phyloP scores from a whole-genome alignment of 2,329 filamentous ascomycete genomes.

The Aspergillus quadricinctus region DNA sequence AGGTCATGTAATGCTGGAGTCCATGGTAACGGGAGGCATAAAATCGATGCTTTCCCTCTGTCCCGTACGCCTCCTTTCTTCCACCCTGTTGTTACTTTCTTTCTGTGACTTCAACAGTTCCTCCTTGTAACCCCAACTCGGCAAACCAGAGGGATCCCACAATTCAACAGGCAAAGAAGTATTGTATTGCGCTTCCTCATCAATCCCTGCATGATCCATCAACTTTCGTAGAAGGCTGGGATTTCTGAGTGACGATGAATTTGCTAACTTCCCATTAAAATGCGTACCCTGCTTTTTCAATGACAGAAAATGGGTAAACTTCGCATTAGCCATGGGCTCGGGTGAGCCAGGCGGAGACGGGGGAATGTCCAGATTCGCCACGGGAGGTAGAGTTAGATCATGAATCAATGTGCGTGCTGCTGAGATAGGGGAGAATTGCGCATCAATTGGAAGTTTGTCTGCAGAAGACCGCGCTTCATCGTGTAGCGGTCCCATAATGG shows the following conservation, averaged over 20 bases:
- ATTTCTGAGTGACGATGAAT: conserved; percentile 55
- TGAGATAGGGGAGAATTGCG: conserved; percentile 46
- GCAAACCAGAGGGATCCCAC: conserved; percentile 38
- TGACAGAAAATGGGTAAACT: conserved; percentile 57
- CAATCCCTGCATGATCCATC: conserved; percentile 55
- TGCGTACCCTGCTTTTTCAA: conserved; percentile 60
- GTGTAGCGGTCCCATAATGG: conserved; percentile 36
- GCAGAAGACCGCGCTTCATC: conserved; percentile 15
- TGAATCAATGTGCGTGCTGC: conserved; percentile 48
- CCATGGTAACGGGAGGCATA: conserved; percentile 22
- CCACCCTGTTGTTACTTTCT: conserved; percentile 28
- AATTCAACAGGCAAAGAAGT: conserved; percentile 44
- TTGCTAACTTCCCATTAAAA: conserved; percentile 59
- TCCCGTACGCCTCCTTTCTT: conserved; percentile 31
- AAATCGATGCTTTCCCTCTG: conserved; percentile 39
- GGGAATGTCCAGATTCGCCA: conserved; percentile 43
- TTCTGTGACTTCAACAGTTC: conserved; percentile 42
- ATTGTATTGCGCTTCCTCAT: conserved; percentile 50
- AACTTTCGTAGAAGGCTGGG: conserved; percentile 55
- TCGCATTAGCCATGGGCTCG: conserved; percentile 45
- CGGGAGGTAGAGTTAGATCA: conserved; percentile 51
- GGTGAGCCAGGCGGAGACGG: conserved; percentile 45
- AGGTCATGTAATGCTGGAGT: conserved; percentile 4
- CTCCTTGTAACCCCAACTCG: conserved; percentile 45
- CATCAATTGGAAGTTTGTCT: conserved; percentile 6